Conservation (phyloP, 352 stramenopile species). For the Thraustochytrium sp. region DNA sequence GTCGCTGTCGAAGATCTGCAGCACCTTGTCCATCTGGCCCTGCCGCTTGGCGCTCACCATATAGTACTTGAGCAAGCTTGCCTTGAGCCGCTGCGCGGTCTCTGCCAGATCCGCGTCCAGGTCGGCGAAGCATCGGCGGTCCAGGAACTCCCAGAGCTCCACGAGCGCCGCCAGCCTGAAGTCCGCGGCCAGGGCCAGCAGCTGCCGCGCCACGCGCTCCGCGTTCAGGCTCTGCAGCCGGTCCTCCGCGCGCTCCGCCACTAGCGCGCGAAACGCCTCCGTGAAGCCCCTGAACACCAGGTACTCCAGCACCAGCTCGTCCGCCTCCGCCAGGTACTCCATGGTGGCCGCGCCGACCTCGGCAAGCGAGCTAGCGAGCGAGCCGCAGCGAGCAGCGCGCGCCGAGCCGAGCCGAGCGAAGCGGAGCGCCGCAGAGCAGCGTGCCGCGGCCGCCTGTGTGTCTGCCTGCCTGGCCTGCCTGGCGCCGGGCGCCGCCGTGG, state of each 20-base stretch:
- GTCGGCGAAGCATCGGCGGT: not conserved
- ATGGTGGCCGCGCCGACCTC: no score
- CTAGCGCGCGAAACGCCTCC: slow-evolving; percentile 19
- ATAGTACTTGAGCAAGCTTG: slow-evolving; percentile 19
- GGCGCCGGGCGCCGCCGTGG: no score
- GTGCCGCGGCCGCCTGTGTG: no score
- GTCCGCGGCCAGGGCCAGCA: not conserved
- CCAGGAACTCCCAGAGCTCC: slow-evolving; percentile 43
- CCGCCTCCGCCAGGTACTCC: slow-evolving; percentile 40
- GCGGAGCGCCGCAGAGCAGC: no score
- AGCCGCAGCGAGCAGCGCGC: no score
- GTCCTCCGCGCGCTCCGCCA: slow-evolving; percentile 3
- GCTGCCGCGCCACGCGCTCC: not conserved
- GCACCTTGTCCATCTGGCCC: not conserved
- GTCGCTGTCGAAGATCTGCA: not conserved
- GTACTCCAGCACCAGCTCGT: slow-evolving; percentile 46
- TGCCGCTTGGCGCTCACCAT: slow-evolving; percentile 8
- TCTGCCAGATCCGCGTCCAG: slow-evolving; percentile 36
- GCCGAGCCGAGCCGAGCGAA: no score
- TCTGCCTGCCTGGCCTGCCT: no score
- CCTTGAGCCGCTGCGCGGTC: not conserved
- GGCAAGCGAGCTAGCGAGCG: no score
- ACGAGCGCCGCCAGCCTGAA: not conserved
- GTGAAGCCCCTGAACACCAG: slow-evolving; percentile 42
- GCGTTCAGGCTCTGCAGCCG: not conserved